Percentiles rank a stretch among this genome's conserved stretches.
Evolutionary conservation across 2,329 filamentous ascomycete genomes (phyloP).

Genomic region (Cladophialophora immunda): DNA sequence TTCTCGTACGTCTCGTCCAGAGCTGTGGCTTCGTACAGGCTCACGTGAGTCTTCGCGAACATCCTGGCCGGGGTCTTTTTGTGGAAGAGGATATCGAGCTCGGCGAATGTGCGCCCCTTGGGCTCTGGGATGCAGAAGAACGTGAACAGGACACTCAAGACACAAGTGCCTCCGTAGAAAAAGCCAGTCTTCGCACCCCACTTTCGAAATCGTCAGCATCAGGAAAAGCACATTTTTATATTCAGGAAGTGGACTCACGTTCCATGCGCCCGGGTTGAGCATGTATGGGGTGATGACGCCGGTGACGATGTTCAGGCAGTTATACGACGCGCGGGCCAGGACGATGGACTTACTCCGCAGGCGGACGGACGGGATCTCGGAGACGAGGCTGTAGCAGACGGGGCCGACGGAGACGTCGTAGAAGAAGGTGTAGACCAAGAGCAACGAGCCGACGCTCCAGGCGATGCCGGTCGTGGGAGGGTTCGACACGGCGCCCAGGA

Average conservation of each 20-base stretch:
- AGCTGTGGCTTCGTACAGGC: conserved; percentile 25
- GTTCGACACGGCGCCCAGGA: conserved; percentile 32
- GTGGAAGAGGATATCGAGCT: conserved; percentile 55
- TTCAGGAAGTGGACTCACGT: conserved; percentile 46
- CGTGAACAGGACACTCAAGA: conserved; percentile 79
- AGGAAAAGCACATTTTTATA: conserved; percentile 51
- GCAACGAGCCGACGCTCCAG: conserved; percentile 54
- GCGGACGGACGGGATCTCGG: conserved; percentile 62
- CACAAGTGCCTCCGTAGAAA: conserved; percentile 83
- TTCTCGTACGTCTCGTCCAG: conserved; percentile 8
- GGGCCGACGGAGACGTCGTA: conserved; percentile 65
- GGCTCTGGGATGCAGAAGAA: conserved; percentile 85
- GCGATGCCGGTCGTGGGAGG: conserved; percentile 42
- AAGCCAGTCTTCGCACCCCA: conserved; percentile 14
- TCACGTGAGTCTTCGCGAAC: conserved; percentile 47
- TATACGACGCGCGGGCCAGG: conserved; percentile 59
- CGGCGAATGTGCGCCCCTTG: conserved; percentile 52
- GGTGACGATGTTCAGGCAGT: conserved; percentile 48
- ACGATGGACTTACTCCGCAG: conserved; percentile 64
- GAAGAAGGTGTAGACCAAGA: conserved; percentile 63
- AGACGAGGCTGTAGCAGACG: conserved; percentile 61
- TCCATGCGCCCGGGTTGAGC: conserved; percentile 44
- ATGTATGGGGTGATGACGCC: conserved; percentile 43
- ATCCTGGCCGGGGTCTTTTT: conserved; percentile 48
- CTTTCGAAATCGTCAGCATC: conserved; percentile 45